Percentiles rank a stretch among this genome's conserved stretches.
Evolutionary conservation across 306 rosid species (phyloP).

Genomic region (Pyrus communis): DNA sequence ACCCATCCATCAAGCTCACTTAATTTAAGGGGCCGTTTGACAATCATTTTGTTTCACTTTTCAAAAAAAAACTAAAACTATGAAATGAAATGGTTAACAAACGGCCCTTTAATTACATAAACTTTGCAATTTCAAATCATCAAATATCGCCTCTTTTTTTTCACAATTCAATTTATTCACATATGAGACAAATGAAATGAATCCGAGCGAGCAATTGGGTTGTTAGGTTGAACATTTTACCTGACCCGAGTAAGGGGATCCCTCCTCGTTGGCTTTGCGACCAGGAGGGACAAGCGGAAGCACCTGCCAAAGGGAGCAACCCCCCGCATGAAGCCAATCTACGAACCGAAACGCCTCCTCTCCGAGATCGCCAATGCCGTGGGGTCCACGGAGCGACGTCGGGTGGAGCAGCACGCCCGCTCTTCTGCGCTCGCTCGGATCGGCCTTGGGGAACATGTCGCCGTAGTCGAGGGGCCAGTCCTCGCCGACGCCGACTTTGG

Average conservation of each 20-base stretch:
- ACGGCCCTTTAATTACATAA: not conserved
- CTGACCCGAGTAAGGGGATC: slow-evolving; percentile 64
- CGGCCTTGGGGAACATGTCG: slow-evolving; percentile 41
- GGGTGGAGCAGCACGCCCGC: slow-evolving; percentile 88
- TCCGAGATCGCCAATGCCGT: slow-evolving; percentile 86
- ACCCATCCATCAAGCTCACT: not conserved
- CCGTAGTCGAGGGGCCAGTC: slow-evolving; percentile 60
- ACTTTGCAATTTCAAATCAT: not conserved
- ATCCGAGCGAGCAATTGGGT: not conserved
- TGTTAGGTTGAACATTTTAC: slow-evolving; percentile 8
- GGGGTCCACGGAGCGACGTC: slow-evolving; percentile 79
- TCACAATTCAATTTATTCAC: no score
- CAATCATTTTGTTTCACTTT: no score
- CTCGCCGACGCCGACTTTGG: slow-evolving; percentile 21
- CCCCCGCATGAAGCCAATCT: slow-evolving; percentile 74
- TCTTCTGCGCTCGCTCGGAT: slow-evolving; percentile 50
- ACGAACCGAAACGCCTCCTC: slow-evolving; percentile 69
- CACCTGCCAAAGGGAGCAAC: slow-evolving; percentile 92
- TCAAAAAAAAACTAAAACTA: no score
- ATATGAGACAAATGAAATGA: not conserved
- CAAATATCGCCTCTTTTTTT: no score
- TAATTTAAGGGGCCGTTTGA: not conserved
- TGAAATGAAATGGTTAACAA: no score
- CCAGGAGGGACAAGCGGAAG: slow-evolving; percentile 98
- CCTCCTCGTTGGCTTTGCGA: slow-evolving; percentile 76